A percentile compares a stretch with the other conserved stretches of the same genome.
phyloP scores from a whole-genome alignment of 106 monocot species.

The Hemerocallis citrina region DNA sequence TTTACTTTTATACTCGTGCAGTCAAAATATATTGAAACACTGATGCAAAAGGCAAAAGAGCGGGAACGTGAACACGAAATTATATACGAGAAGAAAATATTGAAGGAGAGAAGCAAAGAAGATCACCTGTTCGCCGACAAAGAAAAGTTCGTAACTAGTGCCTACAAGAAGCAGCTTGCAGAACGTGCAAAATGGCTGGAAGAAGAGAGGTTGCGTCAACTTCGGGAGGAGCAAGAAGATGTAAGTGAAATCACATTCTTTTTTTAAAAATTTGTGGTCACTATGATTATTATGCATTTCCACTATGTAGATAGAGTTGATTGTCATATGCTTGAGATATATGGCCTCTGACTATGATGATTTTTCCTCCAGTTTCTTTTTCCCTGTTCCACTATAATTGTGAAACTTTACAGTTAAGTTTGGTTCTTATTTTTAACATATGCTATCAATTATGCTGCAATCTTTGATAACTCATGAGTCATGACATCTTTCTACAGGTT shows the following conservation, averaged over 20 bases:
- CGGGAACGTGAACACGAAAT: conserved; percentile 74
- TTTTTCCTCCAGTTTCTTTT: neutral
- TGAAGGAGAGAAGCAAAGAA: conserved; percentile 89
- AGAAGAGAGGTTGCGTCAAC: conserved; percentile 66
- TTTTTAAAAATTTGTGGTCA: neutral
- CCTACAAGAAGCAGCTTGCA: conserved; percentile 81
- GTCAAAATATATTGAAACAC: conserved; percentile 76
- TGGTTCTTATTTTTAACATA: neutral
- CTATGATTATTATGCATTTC: neutral
- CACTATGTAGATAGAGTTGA: neutral
- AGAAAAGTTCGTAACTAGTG: conserved; percentile 91
- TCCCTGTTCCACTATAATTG: neutral
- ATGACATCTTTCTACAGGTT: too few relatives aligned
- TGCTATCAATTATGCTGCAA: neutral
- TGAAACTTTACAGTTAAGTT: neutral
- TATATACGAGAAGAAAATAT: conserved; percentile 67
- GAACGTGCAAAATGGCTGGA: conserved; percentile 76
- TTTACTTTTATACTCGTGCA: conserved; percentile 28
- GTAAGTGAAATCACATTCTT: conserved; percentile 27
- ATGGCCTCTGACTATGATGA: neutral
- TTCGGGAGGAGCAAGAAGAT: conserved; percentile 86
- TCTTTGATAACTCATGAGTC: neutral
- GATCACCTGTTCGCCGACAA: conserved; percentile 81
- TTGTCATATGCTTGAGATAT: neutral
- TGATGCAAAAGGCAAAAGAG: conserved; percentile 70